Base-by-base conservation (phyloP, 1,139 yeast species). In the Kurtzmaniella quercitrusa region DNA sequence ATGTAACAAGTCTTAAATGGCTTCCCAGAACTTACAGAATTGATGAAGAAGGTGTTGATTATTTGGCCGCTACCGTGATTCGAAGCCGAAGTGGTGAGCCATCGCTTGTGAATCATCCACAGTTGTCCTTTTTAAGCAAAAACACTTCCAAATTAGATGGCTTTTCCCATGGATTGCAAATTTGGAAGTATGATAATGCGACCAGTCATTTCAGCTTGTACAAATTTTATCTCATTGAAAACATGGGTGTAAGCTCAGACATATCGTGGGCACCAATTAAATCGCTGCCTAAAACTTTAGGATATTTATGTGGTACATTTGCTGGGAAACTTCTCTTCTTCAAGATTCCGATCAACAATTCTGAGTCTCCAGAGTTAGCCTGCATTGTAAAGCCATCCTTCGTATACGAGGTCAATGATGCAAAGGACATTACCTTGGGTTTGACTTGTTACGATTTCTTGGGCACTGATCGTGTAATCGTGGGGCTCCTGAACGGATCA, bases 401-500 rank as follows among this genome's bases (percentile, higher is more conserved):
- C 15, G 52, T 60, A 9, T 68, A 58, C 58, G 49, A 50, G 2
- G 50, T 63, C 1, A 59, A 55, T 2, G 52, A 49, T 15, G 49
- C 50, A 19, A 44, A 50, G 11, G 33, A 47, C 21, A 37, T 43
- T 11, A 40, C 45, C 3, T 41, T 54, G n/a, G 53, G 60, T 43
- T 75, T 82, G 6, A 69, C 81, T 1, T 63, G 80, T 15, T 76
- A 72, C 50, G 85, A 80, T 51, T 82, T 82, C 67, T 49, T 80
- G 9, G 74, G 79, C 4, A 54, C 68, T 3, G 65, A 71, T 2
- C 66, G 63, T 7, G 53, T 88, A 1, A 55, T 84, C 1, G 79
- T 81, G 26, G 96, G 95, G 0, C 73, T 82, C 6, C 62, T 71
- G 1, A 77, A 79, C 44, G 97, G 97, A 0, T 68, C 68, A 32